phyloP scores from a whole-genome alignment of 1,139 yeast genomes.

The Pichia sp. region DNA sequence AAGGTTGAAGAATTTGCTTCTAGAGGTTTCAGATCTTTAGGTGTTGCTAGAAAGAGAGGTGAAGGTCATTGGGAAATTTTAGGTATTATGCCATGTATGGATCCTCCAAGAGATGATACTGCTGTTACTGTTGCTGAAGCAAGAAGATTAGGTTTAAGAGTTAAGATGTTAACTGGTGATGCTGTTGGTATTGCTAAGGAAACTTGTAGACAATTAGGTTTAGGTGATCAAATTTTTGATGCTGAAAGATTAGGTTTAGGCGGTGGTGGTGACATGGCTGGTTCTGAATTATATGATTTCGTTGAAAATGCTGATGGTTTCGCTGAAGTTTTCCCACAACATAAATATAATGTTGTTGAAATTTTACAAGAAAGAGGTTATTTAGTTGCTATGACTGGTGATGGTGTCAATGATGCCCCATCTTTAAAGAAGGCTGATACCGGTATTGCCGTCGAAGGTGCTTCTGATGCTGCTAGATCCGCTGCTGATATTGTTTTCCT shows the following conservation, averaged over 20 bases:
- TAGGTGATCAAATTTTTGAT: conserved; percentile 95
- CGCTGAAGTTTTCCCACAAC: conserved; percentile 97
- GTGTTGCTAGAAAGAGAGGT: conserved; percentile 99
- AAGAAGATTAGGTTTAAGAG: conserved; percentile 87
- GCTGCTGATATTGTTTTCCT: conserved; percentile 96
- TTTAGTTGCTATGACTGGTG: conserved; percentile 98
- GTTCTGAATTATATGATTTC: conserved; percentile 92
- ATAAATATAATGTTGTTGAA: conserved; percentile 88
- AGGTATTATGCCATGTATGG: conserved; percentile 99
- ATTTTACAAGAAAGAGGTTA: conserved; percentile 86
- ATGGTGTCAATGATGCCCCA: conserved; percentile 96
- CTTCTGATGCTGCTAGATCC: conserved; percentile 93
- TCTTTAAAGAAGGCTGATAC: conserved; percentile 94
- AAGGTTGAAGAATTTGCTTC: conserved; percentile 96
- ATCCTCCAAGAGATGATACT: conserved; percentile 98
- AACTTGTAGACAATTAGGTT: conserved; percentile 95
- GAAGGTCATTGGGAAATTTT: conserved; percentile 98
- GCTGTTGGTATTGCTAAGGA: conserved; percentile 99
- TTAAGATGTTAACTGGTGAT: conserved; percentile 98
- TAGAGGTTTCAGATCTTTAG: conserved; percentile 97
- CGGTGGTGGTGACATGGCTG: conserved; percentile 95
- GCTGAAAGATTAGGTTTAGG: conserved; percentile 91
- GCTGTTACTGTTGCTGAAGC: conserved; percentile 95
- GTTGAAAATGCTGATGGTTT: conserved; percentile 97
- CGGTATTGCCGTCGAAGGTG: conserved; percentile 97